Evolutionary conservation across 805 yeast genomes (phyloP), one percentile per base, ranked within the genome.

Genomic region (Sugiyamaella mastotermitis): DNA sequence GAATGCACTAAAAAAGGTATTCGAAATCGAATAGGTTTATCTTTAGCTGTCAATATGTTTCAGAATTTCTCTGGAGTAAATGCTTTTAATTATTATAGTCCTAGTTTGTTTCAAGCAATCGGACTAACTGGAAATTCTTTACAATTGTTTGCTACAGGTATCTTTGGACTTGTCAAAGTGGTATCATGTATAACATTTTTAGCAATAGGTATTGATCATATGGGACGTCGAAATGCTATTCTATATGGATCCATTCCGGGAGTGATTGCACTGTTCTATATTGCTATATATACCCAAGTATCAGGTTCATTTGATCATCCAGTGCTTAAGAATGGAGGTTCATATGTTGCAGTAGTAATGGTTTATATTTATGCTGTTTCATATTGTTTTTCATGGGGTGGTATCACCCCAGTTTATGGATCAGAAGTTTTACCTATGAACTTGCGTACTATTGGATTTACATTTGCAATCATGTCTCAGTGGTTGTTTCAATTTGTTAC

Each of bases 221-320:
- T 59, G 37, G 77, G 77, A 7, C 62, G 77, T 41, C 63, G 73
- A 21, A 48, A 60, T 5, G 64, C 72, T 4, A 57, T 69, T 33
- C 46, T 69, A 37, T 49, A 49, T 27, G 64, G 65, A 16, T 55
- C 71, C 1, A 38, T 58, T 2, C 61, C 66, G 1, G 69, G 75
- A 48, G 56, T 70, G 1, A 35, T 69, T 14, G 62, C 68, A 40
- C 63, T 72, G 60, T 70, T 66, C 63, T 71, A 69, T 51, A 60
- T 72, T 41, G 76, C 74, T 8, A 69, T 68, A 1, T 72, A 68
- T 45, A 52, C 71, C n/a, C n/a, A n/a, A n/a, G n/a, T n/a, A n/a
- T n/a, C n/a, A n/a, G n/a, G n/a, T n/a, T n/a, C n/a, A n/a, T n/a
- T n/a, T n/a, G n/a, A n/a, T n/a, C n/a, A n/a, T n/a, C n/a, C n/a